These are phyloP conservation scores for Penicillium sp. DNA, from an alignment of 2,329 filamentous ascomycete genomes.

Conservation along the genomic window DNA sequence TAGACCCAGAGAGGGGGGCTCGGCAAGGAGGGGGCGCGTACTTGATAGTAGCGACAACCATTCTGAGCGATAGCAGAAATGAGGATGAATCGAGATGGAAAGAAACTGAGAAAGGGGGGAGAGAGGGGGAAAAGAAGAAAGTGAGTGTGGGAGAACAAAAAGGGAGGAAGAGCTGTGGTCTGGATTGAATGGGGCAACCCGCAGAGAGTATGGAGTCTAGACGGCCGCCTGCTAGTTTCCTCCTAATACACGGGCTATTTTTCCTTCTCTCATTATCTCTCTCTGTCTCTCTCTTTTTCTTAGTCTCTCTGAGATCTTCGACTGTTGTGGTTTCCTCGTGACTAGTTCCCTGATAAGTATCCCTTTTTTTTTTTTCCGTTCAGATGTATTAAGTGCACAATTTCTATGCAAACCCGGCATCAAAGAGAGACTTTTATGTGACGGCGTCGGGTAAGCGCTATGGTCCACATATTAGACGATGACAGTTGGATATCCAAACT, in stretches of 20 bases:
- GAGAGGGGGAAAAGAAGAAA: background rate
- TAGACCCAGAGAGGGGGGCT: slow-evolving; percentile 15
- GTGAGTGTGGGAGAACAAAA: slow-evolving; percentile 29
- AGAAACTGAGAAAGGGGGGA: slow-evolving; percentile 2
- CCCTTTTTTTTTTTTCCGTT: no score
- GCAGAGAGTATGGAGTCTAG: slow-evolving; percentile 23
- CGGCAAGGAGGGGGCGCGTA: slow-evolving; percentile 39
- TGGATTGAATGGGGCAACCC: slow-evolving; percentile 27
- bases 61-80: slow-evolving; percentile 30
- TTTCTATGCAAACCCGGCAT: background rate
- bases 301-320: background rate
- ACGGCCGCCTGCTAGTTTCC: slow-evolving; percentile 8
- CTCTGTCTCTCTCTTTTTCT: no score
- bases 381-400: no score
- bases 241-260: slow-evolving; percentile 2
- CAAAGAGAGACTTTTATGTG: background rate
- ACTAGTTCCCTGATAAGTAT: no score
- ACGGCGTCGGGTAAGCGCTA: background rate
- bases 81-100: slow-evolving; percentile 8
- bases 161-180: slow-evolving; percentile 28
- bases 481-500: background rate
- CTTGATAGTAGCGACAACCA: slow-evolving; percentile 66
- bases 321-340: no score
- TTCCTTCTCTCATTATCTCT: background rate
- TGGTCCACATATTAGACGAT: background rate